Evolutionary conservation across 768 basidiomycete species (phyloP).

Genomic region (Lentinula sp.): DNA sequence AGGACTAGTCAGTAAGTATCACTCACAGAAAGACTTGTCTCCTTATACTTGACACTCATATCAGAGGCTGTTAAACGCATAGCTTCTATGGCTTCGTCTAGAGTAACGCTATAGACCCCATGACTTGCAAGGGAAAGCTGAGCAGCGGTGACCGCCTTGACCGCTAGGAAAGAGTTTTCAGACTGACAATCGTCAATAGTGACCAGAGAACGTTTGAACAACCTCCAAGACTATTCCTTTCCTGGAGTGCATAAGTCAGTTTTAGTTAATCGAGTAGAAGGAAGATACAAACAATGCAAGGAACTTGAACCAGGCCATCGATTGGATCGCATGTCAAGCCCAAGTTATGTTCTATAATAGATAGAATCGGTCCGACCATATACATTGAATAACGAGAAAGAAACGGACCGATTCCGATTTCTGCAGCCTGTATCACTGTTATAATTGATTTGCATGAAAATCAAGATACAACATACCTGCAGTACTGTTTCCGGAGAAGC

Average conservation of each 20-base stretch:
- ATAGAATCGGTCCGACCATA: not conserved
- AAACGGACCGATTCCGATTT: slow-evolving; percentile 78
- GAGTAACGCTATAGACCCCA: slow-evolving; percentile 78
- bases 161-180: slow-evolving; percentile 40
- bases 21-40: slow-evolving; percentile 85
- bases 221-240: slow-evolving; percentile 86
- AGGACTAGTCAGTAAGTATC: not conserved
- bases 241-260: slow-evolving; percentile 29
- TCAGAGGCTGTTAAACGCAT: slow-evolving; percentile 91
- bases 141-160: slow-evolving; percentile 90
- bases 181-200: slow-evolving; percentile 1
- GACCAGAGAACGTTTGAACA: not conserved
- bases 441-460: not conserved
- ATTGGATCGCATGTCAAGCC: slow-evolving; percentile 94
- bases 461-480: slow-evolving; percentile 39
- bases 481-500: slow-evolving; percentile 79
- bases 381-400: not conserved
- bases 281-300: slow-evolving; percentile 72
- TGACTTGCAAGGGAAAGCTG: slow-evolving; percentile 92
- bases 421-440: slow-evolving; percentile 53
- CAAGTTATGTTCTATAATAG: slow-evolving; percentile 69
- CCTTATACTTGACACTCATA: slow-evolving; percentile 95
- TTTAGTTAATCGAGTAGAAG: not conserved
- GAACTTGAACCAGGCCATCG: slow-evolving; percentile 89
- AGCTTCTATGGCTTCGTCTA: slow-evolving; percentile 94